Evolutionary conservation across 2,329 filamentous ascomycete species (phyloP), one percentile per base, ranked within the genome.

Genomic region (Colletotrichum sp.): DNA sequence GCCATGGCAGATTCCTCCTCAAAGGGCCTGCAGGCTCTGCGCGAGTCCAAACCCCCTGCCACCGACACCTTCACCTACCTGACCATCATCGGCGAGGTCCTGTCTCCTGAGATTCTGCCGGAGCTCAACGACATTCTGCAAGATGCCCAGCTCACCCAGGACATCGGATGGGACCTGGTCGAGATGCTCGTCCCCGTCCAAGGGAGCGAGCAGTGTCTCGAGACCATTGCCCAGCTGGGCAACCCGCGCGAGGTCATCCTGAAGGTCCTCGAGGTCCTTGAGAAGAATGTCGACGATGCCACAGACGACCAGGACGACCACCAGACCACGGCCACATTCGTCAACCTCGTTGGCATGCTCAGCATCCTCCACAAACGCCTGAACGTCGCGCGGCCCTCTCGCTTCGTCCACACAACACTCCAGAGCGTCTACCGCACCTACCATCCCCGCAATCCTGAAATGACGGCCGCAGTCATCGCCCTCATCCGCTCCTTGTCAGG

Each of bases 101-200:
- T 95, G 59, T 91, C 89, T 7, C 87, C 90, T 21, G 91, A 92
- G 73, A 87, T 93, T 74, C 85, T 96, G 57, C 92, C 93, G 2
- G 85, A 90, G 5, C 87, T 96, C 59, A 90, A 95, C 77, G 87
- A 92, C 27, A 90, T 94, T 43, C 86, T 95, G 21, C 90, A 93
- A 81, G 91, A 94, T 86, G 86, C 87, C 12, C 87, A 90, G 72
- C 86, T 96, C 70, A 94, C 93, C 4, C 90, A 90, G 74, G 93
- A 95, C 70, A 95, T 96, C 78, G 94, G 94, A 64, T 97, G 94
- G 94, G 94, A 97, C 81, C 85, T 96, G 66, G 92, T 97, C 27
- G 92, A 94, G 80, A 90, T 95, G 79, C 88, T 97, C 6, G 87
- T 95, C 29, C 87, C 90, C 43, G 84, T 95, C 7, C 87, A 93